Evolutionary conservation across 768 basidiomycete species (phyloP), one percentile per base, ranked within the genome.

Genomic region (Suillus luteus): DNA sequence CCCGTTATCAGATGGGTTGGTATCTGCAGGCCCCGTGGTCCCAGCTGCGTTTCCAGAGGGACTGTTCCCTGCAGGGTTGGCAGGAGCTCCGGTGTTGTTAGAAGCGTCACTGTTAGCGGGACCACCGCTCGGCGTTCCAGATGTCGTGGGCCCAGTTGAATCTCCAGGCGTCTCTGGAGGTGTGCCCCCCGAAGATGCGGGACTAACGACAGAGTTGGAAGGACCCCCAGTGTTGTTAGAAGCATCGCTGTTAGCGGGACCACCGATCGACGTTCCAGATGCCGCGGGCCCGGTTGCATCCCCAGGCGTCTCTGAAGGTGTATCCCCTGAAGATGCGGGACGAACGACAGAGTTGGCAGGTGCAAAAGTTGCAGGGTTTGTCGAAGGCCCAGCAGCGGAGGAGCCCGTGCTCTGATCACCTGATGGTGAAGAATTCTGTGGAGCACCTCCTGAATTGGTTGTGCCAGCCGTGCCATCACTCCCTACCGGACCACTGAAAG

Each of bases 261-360:
- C 33, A 14, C 8, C 27, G 17, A 19, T 31, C 11, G 59, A 54
- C 2, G 52, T 54, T 19, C 52, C 52, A 54, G 52, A 54, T 54
- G 52, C n/a, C 2, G 19, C 19, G 17, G 52, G 19, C 19, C 19
- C 52, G 19, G 31, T 33, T 33, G 52, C 52, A 33, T 10, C 19
- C 19, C 52, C 52, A 54, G 52, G 19, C 5, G 31, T 54, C 31
- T n/a, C 52, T 3, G 52, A n/a, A 54, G 52, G 31, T 33, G 52
- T 54, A 10, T 11, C 52, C 2, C 17, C 31, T 1, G 62, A 31
- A 58, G 57, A 59, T 43, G 58, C 48, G 14, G 46, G 27, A 40
- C 51, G 54, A 22, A 62, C 3, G 12, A 49, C 40, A 8, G 66
- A 55, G 17, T 24, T 51, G 37, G 33, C 54, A 35, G 69, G 46